phyloP scores from a whole-genome alignment of 2,329 filamentous ascomycete genomes.

The Diaporthe ampelina region DNA sequence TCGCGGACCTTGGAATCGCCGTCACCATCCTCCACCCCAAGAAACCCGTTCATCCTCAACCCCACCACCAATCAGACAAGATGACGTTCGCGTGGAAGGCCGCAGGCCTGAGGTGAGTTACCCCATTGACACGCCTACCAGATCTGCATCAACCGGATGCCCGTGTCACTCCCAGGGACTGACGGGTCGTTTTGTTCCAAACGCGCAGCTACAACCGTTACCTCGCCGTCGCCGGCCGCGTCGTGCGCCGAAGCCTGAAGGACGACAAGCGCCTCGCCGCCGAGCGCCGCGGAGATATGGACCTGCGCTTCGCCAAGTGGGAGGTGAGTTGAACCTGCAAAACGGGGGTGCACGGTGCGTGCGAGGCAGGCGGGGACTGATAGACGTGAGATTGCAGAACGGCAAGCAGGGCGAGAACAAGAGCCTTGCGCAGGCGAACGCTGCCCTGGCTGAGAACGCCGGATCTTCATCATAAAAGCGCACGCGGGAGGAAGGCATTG shows the following conservation, averaged over 20 bases:
- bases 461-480: constrained; percentile 45
- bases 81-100: constrained; percentile 99
- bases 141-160: constrained; percentile 11
- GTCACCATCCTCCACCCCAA: constrained; percentile 25
- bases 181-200: constrained; percentile 36
- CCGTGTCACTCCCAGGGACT: constrained; percentile 1
- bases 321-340: constrained; percentile 74
- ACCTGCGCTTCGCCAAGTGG: constrained; percentile 95
- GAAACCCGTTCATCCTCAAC: constrained; percentile 31
- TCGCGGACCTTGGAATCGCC: constrained; percentile 34
- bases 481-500: neutral
- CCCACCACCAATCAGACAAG: constrained; percentile 64
- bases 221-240: constrained; percentile 93
- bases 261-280: constrained; percentile 89
- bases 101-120: constrained; percentile 92
- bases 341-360: neutral
- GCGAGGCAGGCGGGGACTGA: constrained; percentile 37
- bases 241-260: constrained; percentile 96
- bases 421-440: constrained; percentile 74
- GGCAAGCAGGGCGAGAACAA: constrained; percentile 94
- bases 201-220: constrained; percentile 96
- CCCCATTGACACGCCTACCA: constrained; percentile 44
- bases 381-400: constrained; percentile 71
- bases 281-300: constrained; percentile 91
- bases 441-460: constrained; percentile 52